Percentiles rank a stretch among this genome's conserved stretches.
Evolutionary conservation across 345 rosid genomes (phyloP).

Genomic region (Brassica juncea): DNA sequence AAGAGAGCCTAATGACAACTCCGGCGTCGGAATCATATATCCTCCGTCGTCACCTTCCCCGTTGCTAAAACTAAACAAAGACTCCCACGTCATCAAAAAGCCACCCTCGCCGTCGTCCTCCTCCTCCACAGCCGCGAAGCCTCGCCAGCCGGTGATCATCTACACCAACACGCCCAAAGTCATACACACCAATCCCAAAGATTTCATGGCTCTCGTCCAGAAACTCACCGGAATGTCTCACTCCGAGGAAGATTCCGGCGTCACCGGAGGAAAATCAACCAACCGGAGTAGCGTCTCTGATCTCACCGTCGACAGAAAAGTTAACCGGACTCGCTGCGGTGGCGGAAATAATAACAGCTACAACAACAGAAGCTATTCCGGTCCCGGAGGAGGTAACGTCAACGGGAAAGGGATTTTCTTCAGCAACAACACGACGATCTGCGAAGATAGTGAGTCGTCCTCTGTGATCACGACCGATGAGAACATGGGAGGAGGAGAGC

Average conservation of each 20-base stretch:
- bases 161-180: constrained; percentile 91
- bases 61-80: constrained; percentile 44
- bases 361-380: constrained; percentile 14
- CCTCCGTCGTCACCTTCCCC: constrained; percentile 34
- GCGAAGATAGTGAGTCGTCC: constrained; percentile 66
- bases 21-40: constrained; percentile 15
- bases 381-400: background rate
- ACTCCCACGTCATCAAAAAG: constrained; percentile 60
- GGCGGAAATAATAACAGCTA: background rate
- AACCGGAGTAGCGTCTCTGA: constrained; percentile 24
- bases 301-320: constrained; percentile 23
- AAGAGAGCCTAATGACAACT: constrained; percentile 30
- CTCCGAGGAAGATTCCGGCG: constrained; percentile 41
- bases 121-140: constrained; percentile 38
- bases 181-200: constrained; percentile 81
- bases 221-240: constrained; percentile 83
- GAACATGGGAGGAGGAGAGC: constrained; percentile 35
- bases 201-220: constrained; percentile 91
- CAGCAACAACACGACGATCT: constrained; percentile 12
- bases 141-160: constrained; percentile 86
- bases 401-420: constrained; percentile 25
- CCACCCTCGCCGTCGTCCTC: constrained; percentile 44
- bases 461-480: constrained; percentile 75
- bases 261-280: constrained; percentile 5
- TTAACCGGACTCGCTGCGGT: background rate